Evolutionary conservation across 1,284 basidiomycete genomes (phyloP).

Genomic region (Leccinum griseonigrum): DNA sequence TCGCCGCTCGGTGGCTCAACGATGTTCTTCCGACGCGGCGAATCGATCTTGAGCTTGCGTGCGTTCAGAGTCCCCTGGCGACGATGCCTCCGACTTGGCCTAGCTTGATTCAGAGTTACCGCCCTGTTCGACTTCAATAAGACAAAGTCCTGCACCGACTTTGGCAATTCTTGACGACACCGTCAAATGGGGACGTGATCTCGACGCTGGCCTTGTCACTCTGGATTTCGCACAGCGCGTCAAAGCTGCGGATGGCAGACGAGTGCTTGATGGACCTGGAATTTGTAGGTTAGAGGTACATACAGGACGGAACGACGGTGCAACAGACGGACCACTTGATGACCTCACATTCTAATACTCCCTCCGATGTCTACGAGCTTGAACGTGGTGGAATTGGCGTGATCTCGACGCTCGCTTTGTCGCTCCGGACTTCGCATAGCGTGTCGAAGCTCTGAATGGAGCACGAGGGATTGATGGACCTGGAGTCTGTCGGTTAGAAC

Average conservation of each 20-base stretch:
- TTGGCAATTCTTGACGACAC: constrained; percentile 77
- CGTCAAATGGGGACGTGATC: constrained; percentile 88
- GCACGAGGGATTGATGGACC: too few species aligned
- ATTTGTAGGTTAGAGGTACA: neutral
- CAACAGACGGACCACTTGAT: constrained; percentile 71
- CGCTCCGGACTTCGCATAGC: too few species aligned
- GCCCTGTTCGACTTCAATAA: constrained; percentile 68
- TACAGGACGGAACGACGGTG: neutral
- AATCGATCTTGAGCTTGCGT: neutral
- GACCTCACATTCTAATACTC: constrained; percentile 85
- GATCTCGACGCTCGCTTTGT: too few species aligned
- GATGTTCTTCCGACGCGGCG: neutral
- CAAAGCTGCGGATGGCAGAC: constrained; percentile 72
- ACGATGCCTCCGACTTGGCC: neutral
- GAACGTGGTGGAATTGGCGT: constrained; percentile 54
- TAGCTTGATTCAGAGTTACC: constrained; percentile 40
- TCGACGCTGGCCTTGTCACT: constrained; percentile 95
- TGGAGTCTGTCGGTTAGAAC: too few species aligned
- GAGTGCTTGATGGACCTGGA: constrained; percentile 59
- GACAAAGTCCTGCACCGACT: constrained; percentile 81
- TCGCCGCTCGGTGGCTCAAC: neutral
- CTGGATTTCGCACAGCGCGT: constrained; percentile 90
- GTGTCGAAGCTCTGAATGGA: too few species aligned
- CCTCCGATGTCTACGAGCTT: constrained; percentile 96
- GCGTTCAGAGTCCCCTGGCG: neutral